Base-by-base conservation (phyloP, 805 yeast species). In the Myxozyma monticola region DNA sequence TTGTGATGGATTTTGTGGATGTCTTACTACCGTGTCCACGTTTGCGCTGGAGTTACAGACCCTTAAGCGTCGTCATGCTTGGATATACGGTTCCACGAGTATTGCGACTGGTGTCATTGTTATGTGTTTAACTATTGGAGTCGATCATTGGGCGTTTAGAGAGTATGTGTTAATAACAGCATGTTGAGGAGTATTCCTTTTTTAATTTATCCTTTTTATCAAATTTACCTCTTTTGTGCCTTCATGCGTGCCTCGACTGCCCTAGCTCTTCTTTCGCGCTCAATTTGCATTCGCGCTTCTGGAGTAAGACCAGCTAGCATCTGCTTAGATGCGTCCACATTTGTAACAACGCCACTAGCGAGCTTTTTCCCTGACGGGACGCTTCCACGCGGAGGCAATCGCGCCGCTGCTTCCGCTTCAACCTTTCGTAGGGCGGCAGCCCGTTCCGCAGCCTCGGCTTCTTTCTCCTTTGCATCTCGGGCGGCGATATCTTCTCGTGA, bases 181-280 rank as follows among this genome's bases (percentile, higher is more conserved):
- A 28, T 28, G 31, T 28, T 28, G 31, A 28, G 12, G 31, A 9
- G 31, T 28, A 28, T 28, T 28, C 14, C 14, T 28, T 14, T 28
- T 28, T 28, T 14, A 28, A 28, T 14, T 28, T 10, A 10, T 28
- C 31, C 9, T 28, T 10, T 28, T 14, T 14, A 28, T 28, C 9
- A 28, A 9, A 9, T 10, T 28, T 10, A 10, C 31, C 9, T 28
- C 9, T 10, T 28, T 28, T 28, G 31, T 14, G 14, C 14, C 14
- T 28, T 28, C 31, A 28, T 28, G 9, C 31, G 14, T 28, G 12
- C 31, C 12, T 28, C 31, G 0, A 96, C 97, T 0, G 99, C 99
- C 48, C 98, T 77, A 0, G 97, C 97, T 47, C 98, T 75, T 63
- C 90, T 90, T 62, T 93, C 99, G 53, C 99, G 79, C 85, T 90